Percentiles rank a stretch among this genome's conserved stretches.
Conservation (phyloP, 192 early-diverging fungal genomes). For the Entomortierella chlamydospora region DNA sequence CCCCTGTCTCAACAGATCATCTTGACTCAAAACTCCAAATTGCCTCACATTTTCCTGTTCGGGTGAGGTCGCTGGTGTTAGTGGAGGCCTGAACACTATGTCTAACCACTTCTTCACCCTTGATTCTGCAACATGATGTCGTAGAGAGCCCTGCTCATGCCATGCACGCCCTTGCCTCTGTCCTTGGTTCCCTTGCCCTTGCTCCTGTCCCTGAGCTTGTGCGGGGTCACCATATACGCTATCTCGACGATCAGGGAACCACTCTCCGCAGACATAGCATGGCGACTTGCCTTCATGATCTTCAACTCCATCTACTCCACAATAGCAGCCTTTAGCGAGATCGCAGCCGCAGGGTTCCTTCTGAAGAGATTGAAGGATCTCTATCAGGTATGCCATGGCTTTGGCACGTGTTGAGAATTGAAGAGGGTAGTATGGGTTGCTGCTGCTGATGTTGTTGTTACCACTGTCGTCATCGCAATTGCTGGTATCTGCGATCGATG, state of each 20-base stretch:
- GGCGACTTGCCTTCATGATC: constrained; percentile 49
- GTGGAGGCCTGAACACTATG: constrained; percentile 32
- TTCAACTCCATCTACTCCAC: constrained; percentile 40
- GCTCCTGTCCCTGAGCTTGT: neutral
- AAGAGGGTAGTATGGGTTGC: constrained; percentile 32
- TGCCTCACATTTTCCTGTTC: constrained; percentile 35
- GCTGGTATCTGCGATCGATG: neutral
- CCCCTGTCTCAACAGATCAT: neutral
- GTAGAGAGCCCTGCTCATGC: constrained; percentile 50
- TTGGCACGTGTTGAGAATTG: constrained; percentile 51
- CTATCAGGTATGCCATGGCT: constrained; percentile 46
- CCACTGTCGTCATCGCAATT: neutral
- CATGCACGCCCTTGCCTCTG: constrained; percentile 30
- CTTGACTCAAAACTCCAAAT: constrained; percentile 24
- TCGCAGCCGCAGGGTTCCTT: constrained; percentile 52
- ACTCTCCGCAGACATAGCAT: constrained; percentile 52
- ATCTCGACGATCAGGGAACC: constrained; percentile 34
- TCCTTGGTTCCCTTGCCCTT: neutral
- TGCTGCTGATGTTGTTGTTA: neutral
- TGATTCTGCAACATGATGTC: constrained; percentile 52
- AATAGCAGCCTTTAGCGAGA: constrained; percentile 33
- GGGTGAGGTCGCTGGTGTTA: constrained; percentile 38
- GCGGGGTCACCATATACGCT: neutral
- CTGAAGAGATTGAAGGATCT: constrained; percentile 45
- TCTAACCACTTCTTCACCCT: constrained; percentile 50